Base-by-base conservation (phyloP, 768 basidiomycete species). In the Trichaptum fuscoviolaceum region DNA sequence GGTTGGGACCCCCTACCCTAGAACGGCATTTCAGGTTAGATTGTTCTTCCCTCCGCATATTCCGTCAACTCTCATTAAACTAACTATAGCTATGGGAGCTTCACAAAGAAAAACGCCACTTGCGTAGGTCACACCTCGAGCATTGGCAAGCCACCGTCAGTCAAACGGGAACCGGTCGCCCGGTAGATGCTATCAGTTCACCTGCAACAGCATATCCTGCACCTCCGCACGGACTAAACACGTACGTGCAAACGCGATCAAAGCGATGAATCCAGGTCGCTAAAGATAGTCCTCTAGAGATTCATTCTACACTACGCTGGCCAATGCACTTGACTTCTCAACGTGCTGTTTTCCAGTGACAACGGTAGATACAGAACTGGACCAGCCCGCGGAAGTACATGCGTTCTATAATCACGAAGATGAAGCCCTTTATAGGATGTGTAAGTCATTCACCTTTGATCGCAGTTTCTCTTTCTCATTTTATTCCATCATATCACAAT, bases 111-210 rank as follows among this genome's bases (percentile, higher is more conserved):
- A 78, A 81, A 67, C 71, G 77, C 20, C 69, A 71, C 7, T 73
- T 81, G 57, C 78, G 81, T 67, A 81, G 82, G 69, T 76, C 77
- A 30, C 79, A 83, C 67, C 76, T 85, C 34, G 82, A 82, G 67
- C 76, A 82, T 58, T 85, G 83, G 84, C 77, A 83, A 42, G 76
- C 75, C 10, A 84, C 85, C 1, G 75, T 62, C n/a, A 66, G 42
- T 2, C 65, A 65, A 35, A 86, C 85, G 18, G 76, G 76, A 7
- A 86, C 83, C 0, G 82, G 81, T 10, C 73, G 84, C 35, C 83
- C 84, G 0, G 77, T 86, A 5, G 85, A 86, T 68, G 83, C 81
- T 1, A 79, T 86, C 71, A 82, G 86, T 64, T 77, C 76, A 9
- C 81, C 85, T 18, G 79, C 73, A 0, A 79, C 77, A 2, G 77